Evolutionary conservation across 2,329 filamentous ascomycete genomes (phyloP).

Genomic region (Phoma sp.): DNA sequence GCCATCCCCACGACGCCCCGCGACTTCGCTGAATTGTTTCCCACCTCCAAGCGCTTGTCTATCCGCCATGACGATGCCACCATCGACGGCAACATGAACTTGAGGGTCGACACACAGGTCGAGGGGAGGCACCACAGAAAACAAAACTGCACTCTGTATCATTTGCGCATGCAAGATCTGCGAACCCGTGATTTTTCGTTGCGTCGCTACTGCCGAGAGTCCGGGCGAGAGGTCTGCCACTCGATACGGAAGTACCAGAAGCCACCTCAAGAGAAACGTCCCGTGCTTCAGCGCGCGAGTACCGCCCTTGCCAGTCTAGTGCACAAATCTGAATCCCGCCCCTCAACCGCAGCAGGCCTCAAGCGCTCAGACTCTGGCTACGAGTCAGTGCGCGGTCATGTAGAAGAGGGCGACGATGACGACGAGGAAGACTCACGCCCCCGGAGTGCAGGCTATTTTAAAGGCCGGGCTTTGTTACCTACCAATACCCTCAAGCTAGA

Average conservation of each 20-base stretch:
- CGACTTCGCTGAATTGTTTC: conserved; percentile 85
- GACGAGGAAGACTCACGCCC: conserved; percentile 31
- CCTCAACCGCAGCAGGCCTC: conserved; percentile 50
- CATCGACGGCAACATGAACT: conserved; percentile 93
- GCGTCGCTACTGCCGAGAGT: conserved; percentile 88
- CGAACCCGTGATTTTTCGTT: conserved; percentile 86
- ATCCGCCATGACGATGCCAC: conserved; percentile 92
- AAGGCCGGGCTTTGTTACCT: conserved; percentile 55
- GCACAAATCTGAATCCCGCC: conserved; percentile 60
- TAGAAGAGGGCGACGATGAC: conserved; percentile 25
- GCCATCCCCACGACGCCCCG: conserved; percentile 78
- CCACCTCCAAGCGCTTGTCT: conserved; percentile 77
- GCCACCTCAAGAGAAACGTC: conserved; percentile 56
- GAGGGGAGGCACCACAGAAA: conserved; percentile 61
- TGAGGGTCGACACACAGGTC: conserved; percentile 82
- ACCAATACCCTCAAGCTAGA: conserved; percentile 87
- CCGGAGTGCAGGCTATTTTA: conserved; percentile 42
- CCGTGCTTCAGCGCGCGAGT: conserved; percentile 63
- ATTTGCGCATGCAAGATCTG: conserved; percentile 93
- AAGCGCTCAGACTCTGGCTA: conserved; percentile 66
- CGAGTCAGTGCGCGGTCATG: conserved; percentile 51
- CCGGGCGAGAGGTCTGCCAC: conserved; percentile 90
- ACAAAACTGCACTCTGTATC: conserved; percentile 80
- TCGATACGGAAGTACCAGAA: conserved; percentile 73
- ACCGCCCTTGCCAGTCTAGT: conserved; percentile 63